phyloP scores from a whole-genome alignment of 176 grass and related monocot species.

The Panicum miliaceum region DNA sequence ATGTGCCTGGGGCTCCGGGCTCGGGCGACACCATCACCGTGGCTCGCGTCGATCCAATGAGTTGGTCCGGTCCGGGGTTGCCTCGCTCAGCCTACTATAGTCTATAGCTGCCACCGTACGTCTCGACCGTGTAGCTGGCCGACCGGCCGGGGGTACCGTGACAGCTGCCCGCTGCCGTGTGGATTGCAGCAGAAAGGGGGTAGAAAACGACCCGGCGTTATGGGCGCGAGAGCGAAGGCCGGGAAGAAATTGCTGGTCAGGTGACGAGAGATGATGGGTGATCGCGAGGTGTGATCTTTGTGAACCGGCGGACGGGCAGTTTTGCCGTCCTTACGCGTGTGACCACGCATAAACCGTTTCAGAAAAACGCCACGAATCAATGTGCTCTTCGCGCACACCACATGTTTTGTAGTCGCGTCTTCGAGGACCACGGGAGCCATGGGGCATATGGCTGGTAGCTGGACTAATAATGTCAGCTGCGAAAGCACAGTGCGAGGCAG shows the following conservation, averaged over 20 bases:
- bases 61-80: neutral
- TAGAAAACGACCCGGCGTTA: conserved; percentile 19
- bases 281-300: neutral
- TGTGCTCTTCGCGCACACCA: neutral
- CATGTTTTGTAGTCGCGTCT: neutral
- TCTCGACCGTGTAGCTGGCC: neutral
- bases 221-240: neutral
- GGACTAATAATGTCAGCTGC: conserved; percentile 1
- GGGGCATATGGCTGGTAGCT: neutral
- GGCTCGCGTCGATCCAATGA: conserved; percentile 29
- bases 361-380: neutral
- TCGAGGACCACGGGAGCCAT: neutral
- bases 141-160: neutral
- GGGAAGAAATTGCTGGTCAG: neutral
- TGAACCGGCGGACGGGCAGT: neutral
- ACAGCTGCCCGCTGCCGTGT: neutral
- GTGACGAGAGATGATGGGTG: neutral
- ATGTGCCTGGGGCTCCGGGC: neutral
- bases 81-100: too few relatives aligned
- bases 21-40: conserved; percentile 19
- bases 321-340: neutral
- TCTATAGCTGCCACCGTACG: neutral
- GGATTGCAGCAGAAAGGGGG: neutral
- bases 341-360: neutral
- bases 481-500: neutral